These are phyloP conservation scores for Scenedesmus sp. DNA, from an alignment of 163 green algal species.

Conservation along the genomic window DNA sequence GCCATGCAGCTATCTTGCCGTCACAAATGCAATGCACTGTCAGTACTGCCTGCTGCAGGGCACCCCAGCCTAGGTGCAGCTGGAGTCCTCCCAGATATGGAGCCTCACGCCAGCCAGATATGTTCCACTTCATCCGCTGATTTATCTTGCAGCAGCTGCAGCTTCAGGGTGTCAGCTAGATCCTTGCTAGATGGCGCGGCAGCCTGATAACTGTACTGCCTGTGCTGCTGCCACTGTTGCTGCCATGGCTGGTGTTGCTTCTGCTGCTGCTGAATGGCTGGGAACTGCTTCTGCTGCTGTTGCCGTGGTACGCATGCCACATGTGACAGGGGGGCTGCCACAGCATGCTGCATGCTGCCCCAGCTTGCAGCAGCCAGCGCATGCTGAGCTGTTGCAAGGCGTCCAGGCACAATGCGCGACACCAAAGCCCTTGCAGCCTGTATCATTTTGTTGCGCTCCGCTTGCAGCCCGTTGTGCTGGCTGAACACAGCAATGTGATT, in stretches of 20 bases:
- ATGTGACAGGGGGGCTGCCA: not conserved
- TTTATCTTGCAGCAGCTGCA: slow-evolving; percentile 63
- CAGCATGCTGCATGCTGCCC: not conserved
- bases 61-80: not conserved
- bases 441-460: not conserved
- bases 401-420: not conserved
- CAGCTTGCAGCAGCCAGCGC: not conserved
- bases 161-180: slow-evolving; percentile 63
- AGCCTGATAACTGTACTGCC: slow-evolving; percentile 15
- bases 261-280: slow-evolving; percentile 32
- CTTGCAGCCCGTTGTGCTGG: not conserved
- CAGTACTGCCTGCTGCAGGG: not conserved
- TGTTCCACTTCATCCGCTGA: slow-evolving; percentile 64
- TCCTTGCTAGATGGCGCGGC: slow-evolving; percentile 55
- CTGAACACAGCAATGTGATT: too few relatives aligned
- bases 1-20: too few relatives aligned
- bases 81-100: too few relatives aligned
- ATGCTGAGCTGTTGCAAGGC: not conserved
- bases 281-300: not conserved
- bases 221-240: not conserved
- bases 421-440: not conserved
- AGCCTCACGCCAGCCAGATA: slow-evolving; percentile 67
- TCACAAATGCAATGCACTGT: too few relatives aligned
- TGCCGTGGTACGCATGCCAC: not conserved
- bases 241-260: slow-evolving; percentile 35